phyloP scores from a whole-genome alignment of 768 basidiomycete genomes.

The Lactarius vividus region DNA sequence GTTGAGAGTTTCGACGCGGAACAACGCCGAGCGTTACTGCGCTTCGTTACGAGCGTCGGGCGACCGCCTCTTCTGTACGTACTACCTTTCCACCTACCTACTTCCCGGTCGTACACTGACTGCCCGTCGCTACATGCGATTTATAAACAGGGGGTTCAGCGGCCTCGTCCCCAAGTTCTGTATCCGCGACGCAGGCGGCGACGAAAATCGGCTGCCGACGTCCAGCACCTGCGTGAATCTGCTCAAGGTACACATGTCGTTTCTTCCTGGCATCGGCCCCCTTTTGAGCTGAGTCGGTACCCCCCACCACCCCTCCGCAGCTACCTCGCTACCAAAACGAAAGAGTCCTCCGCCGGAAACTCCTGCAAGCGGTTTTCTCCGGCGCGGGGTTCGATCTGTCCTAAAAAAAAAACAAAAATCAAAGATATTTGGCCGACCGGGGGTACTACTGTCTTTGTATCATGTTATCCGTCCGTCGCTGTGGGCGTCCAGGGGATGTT shows the following conservation, averaged over 20 bases:
- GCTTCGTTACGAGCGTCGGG: conserved; percentile 93
- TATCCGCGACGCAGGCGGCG: conserved; percentile 76
- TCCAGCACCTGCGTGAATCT: conserved; percentile 91
- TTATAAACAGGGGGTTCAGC: conserved; percentile 75
- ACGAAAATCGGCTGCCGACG: conserved; percentile 68
- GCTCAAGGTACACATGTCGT: conserved; percentile 61
- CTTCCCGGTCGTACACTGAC: not conserved
- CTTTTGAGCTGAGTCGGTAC: not conserved
- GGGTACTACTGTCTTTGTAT: not conserved
- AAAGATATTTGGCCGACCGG: not conserved
- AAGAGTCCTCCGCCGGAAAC: conserved; percentile 62
- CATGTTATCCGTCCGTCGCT: too few species aligned
- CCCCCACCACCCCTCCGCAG: conserved; percentile 39
- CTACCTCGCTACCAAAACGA: conserved; percentile 70
- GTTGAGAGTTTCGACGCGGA: conserved; percentile 77
- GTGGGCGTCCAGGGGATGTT: too few species aligned
- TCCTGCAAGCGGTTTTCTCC: conserved; percentile 82
- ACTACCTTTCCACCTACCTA: not conserved
- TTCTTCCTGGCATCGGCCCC: not conserved
- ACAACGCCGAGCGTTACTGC: conserved; percentile 70
- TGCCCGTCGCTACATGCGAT: not conserved
- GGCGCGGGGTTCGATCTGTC: conserved; percentile 94
- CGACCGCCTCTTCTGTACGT: conserved; percentile 82
- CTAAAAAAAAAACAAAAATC: conserved; percentile 32
- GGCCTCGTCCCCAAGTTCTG: conserved; percentile 86